phyloP scores from a whole-genome alignment of 1,139 yeast genomes.

The Kurtzmaniella quercitrusa region DNA sequence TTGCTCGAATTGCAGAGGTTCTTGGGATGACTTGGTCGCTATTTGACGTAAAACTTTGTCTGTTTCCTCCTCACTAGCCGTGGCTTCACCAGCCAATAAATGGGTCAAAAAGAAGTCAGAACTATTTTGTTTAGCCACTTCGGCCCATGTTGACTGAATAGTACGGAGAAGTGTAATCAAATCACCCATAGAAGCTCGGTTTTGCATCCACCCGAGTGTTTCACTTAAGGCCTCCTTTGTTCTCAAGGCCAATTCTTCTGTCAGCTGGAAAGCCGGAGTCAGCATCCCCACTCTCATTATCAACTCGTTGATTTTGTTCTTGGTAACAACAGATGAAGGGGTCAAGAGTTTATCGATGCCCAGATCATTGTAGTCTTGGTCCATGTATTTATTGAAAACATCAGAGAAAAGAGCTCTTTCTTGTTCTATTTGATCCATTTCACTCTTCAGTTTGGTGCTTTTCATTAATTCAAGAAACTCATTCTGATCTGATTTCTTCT shows the following conservation, averaged over 20 bases:
- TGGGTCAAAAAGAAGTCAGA: constrained; percentile 10
- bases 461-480: not conserved
- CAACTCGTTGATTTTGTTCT: constrained; percentile 1
- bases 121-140: constrained; percentile 15
- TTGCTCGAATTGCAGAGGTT: constrained; percentile 24
- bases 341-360: not conserved
- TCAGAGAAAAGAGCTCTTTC: constrained; percentile 1
- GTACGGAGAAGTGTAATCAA: not conserved
- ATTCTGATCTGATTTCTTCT: not conserved
- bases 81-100: not conserved
- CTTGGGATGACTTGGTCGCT: constrained; percentile 8
- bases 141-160: constrained; percentile 1
- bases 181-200: not conserved
- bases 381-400: constrained; percentile 1
- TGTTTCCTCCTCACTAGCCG: not conserved
- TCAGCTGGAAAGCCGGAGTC: not conserved
- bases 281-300: not conserved
- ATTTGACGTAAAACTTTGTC: not conserved
- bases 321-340: not conserved
- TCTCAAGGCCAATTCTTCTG: not conserved
- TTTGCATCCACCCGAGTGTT: not conserved
- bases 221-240: not conserved
- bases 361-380: not conserved
- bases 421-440: not conserved
- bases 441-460: not conserved